These are phyloP conservation scores for Syncephalastrum sp. DNA, from an alignment of 371 early-diverging fungal species.

Conservation along the genomic window DNA sequence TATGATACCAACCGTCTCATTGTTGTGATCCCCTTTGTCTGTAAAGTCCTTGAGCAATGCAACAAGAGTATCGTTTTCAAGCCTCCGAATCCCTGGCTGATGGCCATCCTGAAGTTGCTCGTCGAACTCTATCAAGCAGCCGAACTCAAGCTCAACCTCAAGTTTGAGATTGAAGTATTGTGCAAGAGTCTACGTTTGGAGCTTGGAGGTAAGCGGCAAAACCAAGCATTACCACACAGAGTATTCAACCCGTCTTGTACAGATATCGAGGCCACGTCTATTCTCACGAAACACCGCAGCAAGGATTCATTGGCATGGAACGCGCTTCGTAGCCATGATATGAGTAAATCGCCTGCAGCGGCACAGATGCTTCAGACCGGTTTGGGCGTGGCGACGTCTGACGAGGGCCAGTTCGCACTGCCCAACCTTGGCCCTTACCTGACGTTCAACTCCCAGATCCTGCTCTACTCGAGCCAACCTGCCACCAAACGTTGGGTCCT, in stretches of 20 bases:
- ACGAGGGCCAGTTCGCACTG: constrained; percentile 13
- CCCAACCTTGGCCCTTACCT: constrained; percentile 69
- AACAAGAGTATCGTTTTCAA: constrained; percentile 82
- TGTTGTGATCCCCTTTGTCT: constrained; percentile 97
- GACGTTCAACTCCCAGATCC: constrained; percentile 67
- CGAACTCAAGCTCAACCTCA: constrained; percentile 89
- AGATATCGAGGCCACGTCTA: constrained; percentile 76
- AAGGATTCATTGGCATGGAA: constrained; percentile 25
- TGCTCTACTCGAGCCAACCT: constrained; percentile 79
- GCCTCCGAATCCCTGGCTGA: constrained; percentile 97
- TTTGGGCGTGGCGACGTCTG: not conserved
- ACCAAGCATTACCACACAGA: constrained; percentile 6
- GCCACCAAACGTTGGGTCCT: constrained; percentile 81
- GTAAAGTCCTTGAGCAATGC: constrained; percentile 93
- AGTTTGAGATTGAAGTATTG: constrained; percentile 96
- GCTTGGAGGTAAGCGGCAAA: constrained; percentile 50
- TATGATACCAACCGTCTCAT: constrained; percentile 83
- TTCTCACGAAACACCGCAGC: constrained; percentile 65
- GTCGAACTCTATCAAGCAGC: constrained; percentile 92
- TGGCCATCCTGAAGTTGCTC: constrained; percentile 88
- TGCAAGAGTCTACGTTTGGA: constrained; percentile 89
- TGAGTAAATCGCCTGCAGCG: constrained; percentile 4
- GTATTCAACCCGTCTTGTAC: constrained; percentile 1
- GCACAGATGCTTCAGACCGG: constrained; percentile 2
- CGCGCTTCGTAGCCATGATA: not conserved